These are phyloP conservation scores for Acrodontium crateriforme DNA, from an alignment of 2,329 filamentous ascomycete species.

Conservation along the genomic window DNA sequence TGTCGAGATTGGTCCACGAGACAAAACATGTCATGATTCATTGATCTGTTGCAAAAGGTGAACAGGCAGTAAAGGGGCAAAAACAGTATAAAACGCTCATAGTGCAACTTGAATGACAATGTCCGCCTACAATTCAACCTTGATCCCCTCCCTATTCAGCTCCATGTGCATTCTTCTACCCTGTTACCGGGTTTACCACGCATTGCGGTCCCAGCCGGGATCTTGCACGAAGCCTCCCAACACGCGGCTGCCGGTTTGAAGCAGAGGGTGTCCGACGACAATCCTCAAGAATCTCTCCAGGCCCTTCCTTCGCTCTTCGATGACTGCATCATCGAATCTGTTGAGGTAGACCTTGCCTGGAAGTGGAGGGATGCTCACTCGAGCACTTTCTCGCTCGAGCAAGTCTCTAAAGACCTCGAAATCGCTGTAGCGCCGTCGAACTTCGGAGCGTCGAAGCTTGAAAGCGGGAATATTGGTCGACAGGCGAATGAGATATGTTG, in stretches of 20 bases:
- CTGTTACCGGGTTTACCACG: no score
- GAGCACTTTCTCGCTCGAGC: constrained; percentile 82
- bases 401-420: constrained; percentile 99
- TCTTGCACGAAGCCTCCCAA: constrained; percentile 93
- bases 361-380: constrained; percentile 88
- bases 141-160: no score
- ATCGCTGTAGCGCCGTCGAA: constrained; percentile 89
- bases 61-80: no score
- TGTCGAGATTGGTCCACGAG: no score
- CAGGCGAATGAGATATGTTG: constrained; percentile 95
- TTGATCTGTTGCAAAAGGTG: no score
- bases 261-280: constrained; percentile 84
- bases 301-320: constrained; percentile 82
- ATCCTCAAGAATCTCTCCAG: constrained; percentile 95
- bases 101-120: no score
- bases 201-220: constrained; percentile 82
- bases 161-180: no score
- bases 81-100: no score
- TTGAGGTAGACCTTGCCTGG: constrained; percentile 98
- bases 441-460: constrained; percentile 73
- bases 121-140: no score
- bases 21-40: no score
- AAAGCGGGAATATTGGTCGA: constrained; percentile 98
- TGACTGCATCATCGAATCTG: constrained; percentile 94
- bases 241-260: constrained; percentile 97